Percentiles rank a stretch among this genome's conserved stretches.
These are phyloP conservation scores for Spergularia azorica DNA, from an alignment of 179 eudicot genomes.

Conservation along the genomic window DNA sequence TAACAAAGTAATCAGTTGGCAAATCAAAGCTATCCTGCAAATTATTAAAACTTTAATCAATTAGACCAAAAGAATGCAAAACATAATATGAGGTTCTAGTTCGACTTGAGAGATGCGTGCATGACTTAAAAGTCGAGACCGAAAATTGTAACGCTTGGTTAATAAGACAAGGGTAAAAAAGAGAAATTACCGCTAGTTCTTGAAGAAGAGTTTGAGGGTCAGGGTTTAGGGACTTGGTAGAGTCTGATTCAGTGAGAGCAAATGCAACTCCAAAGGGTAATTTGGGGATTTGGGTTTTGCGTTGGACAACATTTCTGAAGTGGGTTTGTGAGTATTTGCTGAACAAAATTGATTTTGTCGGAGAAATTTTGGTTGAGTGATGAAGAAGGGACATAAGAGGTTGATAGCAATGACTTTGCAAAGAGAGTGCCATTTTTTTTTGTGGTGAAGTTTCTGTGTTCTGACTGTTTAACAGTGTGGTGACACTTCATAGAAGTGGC, in stretches of 20 bases:
- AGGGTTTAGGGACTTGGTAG: slow-evolving; percentile 50
- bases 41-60: neutral
- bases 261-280: slow-evolving; percentile 37
- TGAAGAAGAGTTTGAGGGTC: slow-evolving; percentile 62
- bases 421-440: neutral
- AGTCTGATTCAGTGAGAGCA: slow-evolving; percentile 72
- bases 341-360: slow-evolving; percentile 11
- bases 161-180: too few species aligned
- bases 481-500: neutral
- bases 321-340: slow-evolving; percentile 29
- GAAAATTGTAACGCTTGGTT: too few species aligned
- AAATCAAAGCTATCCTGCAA: slow-evolving; percentile 81
- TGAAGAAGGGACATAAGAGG: slow-evolving; percentile 10
- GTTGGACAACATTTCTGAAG: slow-evolving; percentile 16
- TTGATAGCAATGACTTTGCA: slow-evolving; percentile 9
- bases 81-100: neutral
- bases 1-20: slow-evolving; percentile 76
- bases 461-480: neutral
- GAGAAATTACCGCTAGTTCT: slow-evolving; percentile 45
- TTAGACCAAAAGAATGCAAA: neutral
- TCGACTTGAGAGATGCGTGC: too few species aligned
- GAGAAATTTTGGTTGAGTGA: slow-evolving; percentile 18
- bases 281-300: slow-evolving; percentile 30
- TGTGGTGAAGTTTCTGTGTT: neutral
- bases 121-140: too few species aligned